phyloP scores from a whole-genome alignment of 2,329 filamentous ascomycete genomes.

The Meredithiella fracta region DNA sequence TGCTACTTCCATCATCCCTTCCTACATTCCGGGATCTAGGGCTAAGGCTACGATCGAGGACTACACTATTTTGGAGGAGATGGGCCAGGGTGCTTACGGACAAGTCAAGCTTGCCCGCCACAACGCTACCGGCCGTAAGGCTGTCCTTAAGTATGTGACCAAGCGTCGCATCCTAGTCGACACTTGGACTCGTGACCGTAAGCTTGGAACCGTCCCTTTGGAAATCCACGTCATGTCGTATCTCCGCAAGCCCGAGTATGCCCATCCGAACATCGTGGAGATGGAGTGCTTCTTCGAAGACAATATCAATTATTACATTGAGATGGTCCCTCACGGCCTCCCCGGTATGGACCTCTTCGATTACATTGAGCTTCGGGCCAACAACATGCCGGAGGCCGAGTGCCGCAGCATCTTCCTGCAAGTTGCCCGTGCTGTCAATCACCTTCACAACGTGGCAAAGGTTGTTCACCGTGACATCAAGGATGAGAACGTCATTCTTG shows the following conservation, averaged over 20 bases:
- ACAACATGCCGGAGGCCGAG: slow-evolving; percentile 79
- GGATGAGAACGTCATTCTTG: slow-evolving; percentile 92
- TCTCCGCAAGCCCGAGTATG: slow-evolving; percentile 54
- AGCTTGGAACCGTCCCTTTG: slow-evolving; percentile 81
- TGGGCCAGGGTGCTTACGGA: slow-evolving; percentile 95
- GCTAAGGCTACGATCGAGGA: slow-evolving; percentile 50
- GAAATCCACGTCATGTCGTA: slow-evolving; percentile 97
- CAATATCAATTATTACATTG: slow-evolving; percentile 91
- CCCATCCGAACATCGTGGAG: slow-evolving; percentile 54
- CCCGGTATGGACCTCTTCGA: slow-evolving; percentile 98
- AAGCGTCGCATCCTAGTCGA: slow-evolving; percentile 94
- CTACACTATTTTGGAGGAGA: slow-evolving; percentile 87
- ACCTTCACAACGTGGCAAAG: slow-evolving; percentile 75
- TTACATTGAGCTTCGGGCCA: slow-evolving; percentile 89
- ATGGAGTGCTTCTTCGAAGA: slow-evolving; percentile 65
- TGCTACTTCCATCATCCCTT: slow-evolving; percentile 19
- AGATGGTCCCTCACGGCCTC: slow-evolving; percentile 88
- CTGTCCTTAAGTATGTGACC: slow-evolving; percentile 94
- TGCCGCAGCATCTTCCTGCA: slow-evolving; percentile 91
- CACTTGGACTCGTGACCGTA: slow-evolving; percentile 90
- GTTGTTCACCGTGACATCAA: slow-evolving; percentile 98
- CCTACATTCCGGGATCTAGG: slow-evolving; percentile 43
- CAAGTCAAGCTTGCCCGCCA: slow-evolving; percentile 90
- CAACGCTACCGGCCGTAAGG: slow-evolving; percentile 64
- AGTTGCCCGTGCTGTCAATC: slow-evolving; percentile 75